Evolutionary conservation across 257 asterid genomes (phyloP), one percentile per base, ranked within the genome.

Genomic region (Salvia hispanica): DNA sequence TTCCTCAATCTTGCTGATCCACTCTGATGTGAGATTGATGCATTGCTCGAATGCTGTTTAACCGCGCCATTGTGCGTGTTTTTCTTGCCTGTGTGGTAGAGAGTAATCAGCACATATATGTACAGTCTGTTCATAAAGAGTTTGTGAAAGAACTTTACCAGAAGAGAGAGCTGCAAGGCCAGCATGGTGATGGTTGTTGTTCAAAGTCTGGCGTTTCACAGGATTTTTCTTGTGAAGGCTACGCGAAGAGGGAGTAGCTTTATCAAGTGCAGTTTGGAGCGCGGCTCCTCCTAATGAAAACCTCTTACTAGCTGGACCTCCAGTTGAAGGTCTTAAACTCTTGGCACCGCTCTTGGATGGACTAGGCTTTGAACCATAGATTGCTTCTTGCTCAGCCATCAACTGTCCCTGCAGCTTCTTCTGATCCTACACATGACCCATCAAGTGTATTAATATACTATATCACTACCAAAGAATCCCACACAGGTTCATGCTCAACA

Each of bases 361-460:
- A 74, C 97, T 90, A 8, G 88, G 95, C 68, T 82, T 85, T 65
- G 95, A 82, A 47, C 97, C 98, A 13, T 81, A 93, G 4, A 84
- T 86, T 43, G 88, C 85, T 86, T 93, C 98, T 78, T 93, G 85
- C 76, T 90, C 95, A 14, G 85, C 64, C 40, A 88, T 77, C 58
- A 88, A 71, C 78, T 82, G 97, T 51, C 96, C 96, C 43, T 90
- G 96, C 39, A 93, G 85, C 78, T 85, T 93, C 91, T 90, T 93
- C 78, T 79, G 95, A 61, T 90, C 94, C 99, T 90, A 73, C 7
- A 72, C 25, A 45, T 13, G 61, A 56, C 42, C 31, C 70, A 64
- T 33, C 48, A 54, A 60, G 40, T 48, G 34, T 48, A 21, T 64
- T 59, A 55, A 43, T 59, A 40, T 33, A 48, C 46, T 18, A 25